Conservation (phyloP, 371 early-diverging fungal species). For the Syncephalastrum racemosum region DNA sequence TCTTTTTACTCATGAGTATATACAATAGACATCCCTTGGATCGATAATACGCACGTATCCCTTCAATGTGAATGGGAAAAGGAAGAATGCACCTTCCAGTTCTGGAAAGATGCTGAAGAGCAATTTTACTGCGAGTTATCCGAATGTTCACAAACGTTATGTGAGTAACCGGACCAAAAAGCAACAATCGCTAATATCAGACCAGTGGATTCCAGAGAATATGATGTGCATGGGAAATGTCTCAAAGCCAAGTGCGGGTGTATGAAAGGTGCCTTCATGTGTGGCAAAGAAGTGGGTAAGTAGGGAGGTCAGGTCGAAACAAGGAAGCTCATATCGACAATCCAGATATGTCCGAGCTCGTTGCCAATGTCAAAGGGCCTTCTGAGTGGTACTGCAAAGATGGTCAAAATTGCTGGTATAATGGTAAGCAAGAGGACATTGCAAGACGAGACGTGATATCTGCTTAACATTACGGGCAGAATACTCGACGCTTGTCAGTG, state of each 20-base stretch:
- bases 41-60: constrained; percentile 49
- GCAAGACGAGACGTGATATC: background rate
- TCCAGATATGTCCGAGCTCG: constrained; percentile 48
- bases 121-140: constrained; percentile 60
- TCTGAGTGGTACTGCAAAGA: constrained; percentile 47
- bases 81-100: constrained; percentile 45
- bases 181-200: too few relatives aligned
- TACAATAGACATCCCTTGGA: constrained; percentile 48
- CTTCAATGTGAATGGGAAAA: constrained; percentile 46
- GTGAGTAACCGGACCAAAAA: too few relatives aligned
- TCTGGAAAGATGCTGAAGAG: constrained; percentile 58
- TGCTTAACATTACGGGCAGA: constrained; percentile 18
- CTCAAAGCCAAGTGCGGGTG: constrained; percentile 51
- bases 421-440: constrained; percentile 28
- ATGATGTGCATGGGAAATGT: constrained; percentile 49
- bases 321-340: background rate
- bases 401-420: constrained; percentile 60
- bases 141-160: constrained; percentile 45
- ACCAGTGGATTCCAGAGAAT: constrained; percentile 10
- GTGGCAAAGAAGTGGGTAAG: constrained; percentile 58
- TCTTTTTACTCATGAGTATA: background rate
- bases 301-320: background rate
- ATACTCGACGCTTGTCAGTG: constrained; percentile 49
- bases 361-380: constrained; percentile 47
- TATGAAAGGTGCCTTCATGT: constrained; percentile 55